Evolutionary conservation across 1,284 basidiomycete species (phyloP).

Genomic region (Leccinum angustisporum): DNA sequence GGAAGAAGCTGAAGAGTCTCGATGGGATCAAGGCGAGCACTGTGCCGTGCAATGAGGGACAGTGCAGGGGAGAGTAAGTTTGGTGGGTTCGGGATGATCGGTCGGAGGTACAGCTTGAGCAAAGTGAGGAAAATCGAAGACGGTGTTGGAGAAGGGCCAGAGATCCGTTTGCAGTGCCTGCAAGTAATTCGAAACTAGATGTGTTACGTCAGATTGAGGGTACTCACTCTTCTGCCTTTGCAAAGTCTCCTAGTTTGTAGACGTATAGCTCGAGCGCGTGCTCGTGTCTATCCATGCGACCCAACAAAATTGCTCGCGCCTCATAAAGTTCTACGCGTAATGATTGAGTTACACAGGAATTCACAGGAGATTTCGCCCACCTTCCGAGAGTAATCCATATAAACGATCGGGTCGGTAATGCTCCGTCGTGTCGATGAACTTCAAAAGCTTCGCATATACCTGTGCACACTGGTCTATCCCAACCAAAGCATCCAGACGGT

Average conservation of each 20-base stretch:
- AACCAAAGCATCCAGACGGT: neutral
- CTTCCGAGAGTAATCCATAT: slow-evolving; percentile 76
- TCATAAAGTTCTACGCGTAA: slow-evolving; percentile 70
- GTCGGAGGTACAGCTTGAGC: slow-evolving; percentile 85
- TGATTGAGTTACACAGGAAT: neutral
- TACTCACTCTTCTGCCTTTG: slow-evolving; percentile 83
- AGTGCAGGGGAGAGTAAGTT: slow-evolving; percentile 78
- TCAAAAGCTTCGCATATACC: slow-evolving; percentile 69
- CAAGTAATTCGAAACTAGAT: slow-evolving; percentile 3
- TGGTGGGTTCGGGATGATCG: slow-evolving; percentile 46
- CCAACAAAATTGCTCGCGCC: slow-evolving; percentile 87
- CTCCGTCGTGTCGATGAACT: slow-evolving; percentile 73
- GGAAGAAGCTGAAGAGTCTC: slow-evolving; percentile 86
- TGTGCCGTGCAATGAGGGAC: slow-evolving; percentile 81
- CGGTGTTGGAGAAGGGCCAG: slow-evolving; percentile 59
- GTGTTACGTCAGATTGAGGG: neutral
- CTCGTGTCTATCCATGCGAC: slow-evolving; percentile 88
- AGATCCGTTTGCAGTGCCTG: slow-evolving; percentile 86
- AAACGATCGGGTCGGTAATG: slow-evolving; percentile 80
- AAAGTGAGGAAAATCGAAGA: slow-evolving; percentile 79
- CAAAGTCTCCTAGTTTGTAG: slow-evolving; percentile 77
- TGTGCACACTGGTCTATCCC: slow-evolving; percentile 42
- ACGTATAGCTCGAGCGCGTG: slow-evolving; percentile 93
- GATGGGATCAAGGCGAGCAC: slow-evolving; percentile 75
- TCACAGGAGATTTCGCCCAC: slow-evolving; percentile 39